Conservation (phyloP, 306 rosid genomes). For the Pachyrhizus erosus region DNA sequence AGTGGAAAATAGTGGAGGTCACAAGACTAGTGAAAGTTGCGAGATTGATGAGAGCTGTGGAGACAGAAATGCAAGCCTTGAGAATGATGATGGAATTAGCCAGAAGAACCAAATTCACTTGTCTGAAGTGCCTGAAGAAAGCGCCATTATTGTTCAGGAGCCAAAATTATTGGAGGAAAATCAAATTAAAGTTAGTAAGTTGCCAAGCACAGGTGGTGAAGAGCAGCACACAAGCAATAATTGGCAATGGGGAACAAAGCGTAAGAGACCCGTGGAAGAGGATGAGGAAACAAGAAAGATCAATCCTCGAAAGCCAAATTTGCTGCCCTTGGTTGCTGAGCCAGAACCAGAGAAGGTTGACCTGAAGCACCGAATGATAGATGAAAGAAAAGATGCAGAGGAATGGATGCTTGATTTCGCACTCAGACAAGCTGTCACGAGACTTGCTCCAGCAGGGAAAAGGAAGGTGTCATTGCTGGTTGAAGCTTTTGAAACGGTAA, state of each 20-base stretch:
- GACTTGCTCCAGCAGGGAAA: slow-evolving; percentile 81
- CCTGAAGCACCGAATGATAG: slow-evolving; percentile 75
- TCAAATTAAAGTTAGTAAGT: slow-evolving; percentile 18
- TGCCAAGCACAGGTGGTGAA: slow-evolving; percentile 37
- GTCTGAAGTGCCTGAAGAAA: slow-evolving; percentile 31
- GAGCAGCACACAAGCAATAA: slow-evolving; percentile 35
- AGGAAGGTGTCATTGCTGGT: slow-evolving; percentile 88
- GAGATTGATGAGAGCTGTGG: slow-evolving; percentile 34
- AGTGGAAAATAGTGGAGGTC: slow-evolving; percentile 31
- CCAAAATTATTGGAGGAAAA: slow-evolving; percentile 36
- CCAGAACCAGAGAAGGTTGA: slow-evolving; percentile 67
- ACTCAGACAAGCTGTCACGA: slow-evolving; percentile 68
- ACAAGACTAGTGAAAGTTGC: slow-evolving; percentile 12
- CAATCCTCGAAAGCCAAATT: slow-evolving; percentile 71
- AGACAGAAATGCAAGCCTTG: slow-evolving; percentile 30
- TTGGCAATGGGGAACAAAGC: slow-evolving; percentile 49
- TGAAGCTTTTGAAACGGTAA: slow-evolving; percentile 86
- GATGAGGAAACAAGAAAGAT: slow-evolving; percentile 57
- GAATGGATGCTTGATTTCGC: slow-evolving; percentile 93
- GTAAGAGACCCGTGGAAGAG: slow-evolving; percentile 52
- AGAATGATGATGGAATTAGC: slow-evolving; percentile 15
- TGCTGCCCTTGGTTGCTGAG: slow-evolving; percentile 62
- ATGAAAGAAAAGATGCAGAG: slow-evolving; percentile 74
- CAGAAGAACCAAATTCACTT: slow-evolving; percentile 22
- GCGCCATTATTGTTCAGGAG: slow-evolving; percentile 13